phyloP scores from a whole-genome alignment of 2,329 filamentous ascomycete species.

The Pseudonectria buxi region DNA sequence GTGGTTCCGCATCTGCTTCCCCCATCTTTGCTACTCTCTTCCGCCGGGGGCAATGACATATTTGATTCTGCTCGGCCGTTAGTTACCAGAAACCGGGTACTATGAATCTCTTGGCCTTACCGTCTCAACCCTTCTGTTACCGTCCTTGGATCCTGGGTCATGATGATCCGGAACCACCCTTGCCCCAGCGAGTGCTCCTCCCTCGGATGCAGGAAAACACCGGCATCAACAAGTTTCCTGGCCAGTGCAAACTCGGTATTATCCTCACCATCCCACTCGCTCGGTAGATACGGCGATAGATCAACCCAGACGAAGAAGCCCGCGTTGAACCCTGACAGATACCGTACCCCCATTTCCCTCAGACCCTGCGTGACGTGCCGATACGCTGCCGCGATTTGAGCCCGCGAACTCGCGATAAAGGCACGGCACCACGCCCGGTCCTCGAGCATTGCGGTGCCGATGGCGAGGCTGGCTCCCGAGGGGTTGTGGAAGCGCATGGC shows the following conservation, averaged over 20 bases:
- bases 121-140: conserved; percentile 32
- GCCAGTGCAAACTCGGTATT: conserved; percentile 39
- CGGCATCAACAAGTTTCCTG: conserved; percentile 35
- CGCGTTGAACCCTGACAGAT: conserved; percentile 42
- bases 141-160: conserved; percentile 31
- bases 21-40: too few species aligned
- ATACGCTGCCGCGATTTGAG: conserved; percentile 34
- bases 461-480: conserved; percentile 36
- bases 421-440: conserved; percentile 36
- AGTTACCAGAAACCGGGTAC: not conserved
- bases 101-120: conserved; percentile 13
- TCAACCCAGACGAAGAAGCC: conserved; percentile 53
- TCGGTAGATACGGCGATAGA: conserved; percentile 36
- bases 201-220: conserved; percentile 44
- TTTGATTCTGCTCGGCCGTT: conserved; percentile 9
- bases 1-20: too few species aligned
- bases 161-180: conserved; percentile 51
- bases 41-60: not conserved
- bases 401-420: conserved; percentile 36
- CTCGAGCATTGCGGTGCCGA: conserved; percentile 39
- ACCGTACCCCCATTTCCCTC: conserved; percentile 34
- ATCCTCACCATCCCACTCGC: conserved; percentile 18
- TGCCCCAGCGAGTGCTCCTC: conserved; percentile 38
- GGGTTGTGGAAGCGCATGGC: conserved; percentile 41
- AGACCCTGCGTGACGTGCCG: conserved; percentile 32